These are phyloP conservation scores for Epichloe coenophiala DNA, from an alignment of 2,329 filamentous ascomycete genomes.

Conservation along the genomic window DNA sequence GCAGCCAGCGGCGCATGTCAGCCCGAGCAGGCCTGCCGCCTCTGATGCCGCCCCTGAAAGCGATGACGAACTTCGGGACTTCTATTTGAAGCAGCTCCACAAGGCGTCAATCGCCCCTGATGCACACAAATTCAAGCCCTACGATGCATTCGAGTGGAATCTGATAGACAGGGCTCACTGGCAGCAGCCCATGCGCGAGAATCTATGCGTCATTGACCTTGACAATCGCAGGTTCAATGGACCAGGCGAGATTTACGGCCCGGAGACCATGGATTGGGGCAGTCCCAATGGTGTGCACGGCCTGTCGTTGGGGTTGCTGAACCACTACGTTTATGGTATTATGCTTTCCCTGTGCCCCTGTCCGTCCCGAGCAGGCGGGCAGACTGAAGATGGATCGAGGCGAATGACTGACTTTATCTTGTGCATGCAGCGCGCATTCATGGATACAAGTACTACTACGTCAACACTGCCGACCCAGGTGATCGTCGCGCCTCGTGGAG, in stretches of 20 bases:
- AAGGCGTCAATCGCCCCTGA: conserved; percentile 16
- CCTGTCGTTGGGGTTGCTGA: conserved; percentile 27
- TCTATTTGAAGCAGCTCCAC: conserved; percentile 20
- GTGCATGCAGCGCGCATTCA: conserved; percentile 25
- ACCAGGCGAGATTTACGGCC: conserved; percentile 22
- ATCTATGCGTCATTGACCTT: conserved; percentile 31
- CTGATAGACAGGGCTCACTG: conserved; percentile 18
- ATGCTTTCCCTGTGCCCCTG: conserved; percentile 2
- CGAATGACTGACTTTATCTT: not conserved
- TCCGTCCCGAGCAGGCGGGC: not conserved
- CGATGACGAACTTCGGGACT: conserved; percentile 13
- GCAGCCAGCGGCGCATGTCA: not conserved
- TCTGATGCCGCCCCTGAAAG: not conserved
- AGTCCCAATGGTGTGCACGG: conserved; percentile 19
- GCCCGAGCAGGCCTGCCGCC: not conserved
- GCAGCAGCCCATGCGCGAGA: conserved; percentile 20
- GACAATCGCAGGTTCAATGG: conserved; percentile 27
- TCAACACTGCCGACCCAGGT: conserved; percentile 22
- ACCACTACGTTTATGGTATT: conserved; percentile 31
- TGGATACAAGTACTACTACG: conserved; percentile 33
- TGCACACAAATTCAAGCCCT: conserved; percentile 15
- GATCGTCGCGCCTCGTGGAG: conserved; percentile 33
- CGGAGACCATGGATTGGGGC: conserved; percentile 23
- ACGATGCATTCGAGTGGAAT: conserved; percentile 20
- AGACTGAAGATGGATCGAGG: not conserved